Conservation (phyloP, 371 early-diverging fungal genomes). For the Mucor piriformis region DNA sequence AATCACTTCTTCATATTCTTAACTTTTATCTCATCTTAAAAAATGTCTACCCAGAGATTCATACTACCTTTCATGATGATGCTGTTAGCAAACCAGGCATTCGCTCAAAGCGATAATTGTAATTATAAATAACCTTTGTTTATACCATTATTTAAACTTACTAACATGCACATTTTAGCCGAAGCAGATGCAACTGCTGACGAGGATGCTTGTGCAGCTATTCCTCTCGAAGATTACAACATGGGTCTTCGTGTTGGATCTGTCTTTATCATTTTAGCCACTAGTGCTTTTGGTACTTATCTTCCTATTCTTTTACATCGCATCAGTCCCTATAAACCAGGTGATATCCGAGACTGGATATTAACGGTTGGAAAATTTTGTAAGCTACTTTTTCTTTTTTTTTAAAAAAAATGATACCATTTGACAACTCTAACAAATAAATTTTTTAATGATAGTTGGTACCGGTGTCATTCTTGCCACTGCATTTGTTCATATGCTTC, state of each 20-base stretch:
- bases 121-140: neutral
- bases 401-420: neutral
- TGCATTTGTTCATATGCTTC: slow-evolving; percentile 54
- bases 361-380: slow-evolving; percentile 50
- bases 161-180: no score
- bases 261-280: slow-evolving; percentile 28
- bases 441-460: slow-evolving; percentile 32
- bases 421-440: neutral
- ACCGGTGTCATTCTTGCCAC: slow-evolving; percentile 52
- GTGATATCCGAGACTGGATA: slow-evolving; percentile 36
- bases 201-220: slow-evolving; percentile 26
- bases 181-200: neutral
- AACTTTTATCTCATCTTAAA: neutral
- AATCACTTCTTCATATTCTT: neutral
- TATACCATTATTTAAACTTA: neutral
- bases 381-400: slow-evolving; percentile 17
- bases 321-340: slow-evolving; percentile 30
- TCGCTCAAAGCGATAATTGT: slow-evolving; percentile 4
- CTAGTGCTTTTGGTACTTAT: slow-evolving; percentile 31
- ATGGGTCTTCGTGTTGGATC: slow-evolving; percentile 39
- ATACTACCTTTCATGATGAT: neutral
- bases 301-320: slow-evolving; percentile 40
- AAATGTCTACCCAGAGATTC: neutral
- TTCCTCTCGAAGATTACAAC: slow-evolving; percentile 35
- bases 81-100: neutral